Percentiles rank a stretch among this genome's conserved stretches.
These are phyloP conservation scores for Phytopythium ostracodes DNA, from an alignment of 352 stramenopile genomes.

Conservation along the genomic window DNA sequence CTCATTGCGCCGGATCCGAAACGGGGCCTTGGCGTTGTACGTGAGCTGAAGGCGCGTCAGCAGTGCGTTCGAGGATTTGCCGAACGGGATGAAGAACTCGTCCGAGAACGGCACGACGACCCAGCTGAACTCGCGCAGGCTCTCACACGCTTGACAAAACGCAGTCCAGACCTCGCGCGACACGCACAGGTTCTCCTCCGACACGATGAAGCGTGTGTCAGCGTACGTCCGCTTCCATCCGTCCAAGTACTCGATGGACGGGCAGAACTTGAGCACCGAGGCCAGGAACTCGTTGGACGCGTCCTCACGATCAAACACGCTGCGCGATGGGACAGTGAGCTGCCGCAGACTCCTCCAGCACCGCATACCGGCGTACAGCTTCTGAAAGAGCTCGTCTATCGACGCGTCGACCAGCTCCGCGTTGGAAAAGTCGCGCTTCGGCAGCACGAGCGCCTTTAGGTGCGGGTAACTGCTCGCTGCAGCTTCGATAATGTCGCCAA, in stretches of 20 bases:
- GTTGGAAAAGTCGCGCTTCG: conserved; percentile 22
- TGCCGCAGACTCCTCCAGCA: conserved; percentile 30
- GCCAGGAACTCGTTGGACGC: conserved; percentile 33
- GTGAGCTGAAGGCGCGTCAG: conserved; percentile 43
- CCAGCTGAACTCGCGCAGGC: conserved; percentile 61
- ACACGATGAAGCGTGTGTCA: conserved; percentile 32
- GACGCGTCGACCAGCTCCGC: conserved; percentile 31
- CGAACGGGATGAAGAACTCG: conserved; percentile 61
- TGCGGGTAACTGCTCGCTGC: conserved; percentile 23
- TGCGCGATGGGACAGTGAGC: conserved; percentile 29
- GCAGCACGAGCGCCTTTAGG: conserved; percentile 37
- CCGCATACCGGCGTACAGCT: conserved; percentile 25
- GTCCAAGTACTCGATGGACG: conserved; percentile 55
- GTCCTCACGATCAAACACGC: conserved; percentile 26
- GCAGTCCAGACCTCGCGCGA: conserved; percentile 29
- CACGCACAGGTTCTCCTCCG: conserved; percentile 32
- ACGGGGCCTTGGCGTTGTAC: conserved; percentile 45
- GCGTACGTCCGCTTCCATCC: conserved; percentile 58
- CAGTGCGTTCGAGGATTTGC: conserved; percentile 24
- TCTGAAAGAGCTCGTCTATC: conserved; percentile 36
- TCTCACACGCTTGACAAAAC: conserved; percentile 37
- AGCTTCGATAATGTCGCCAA: conserved; percentile 31
- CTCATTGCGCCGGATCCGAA: conserved; percentile 42
- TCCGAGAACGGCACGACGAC: conserved; percentile 63
- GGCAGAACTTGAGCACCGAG: conserved; percentile 29